Conservation (phyloP, 371 early-diverging fungal species). For the Batrachochytrium dendrobatidis region DNA sequence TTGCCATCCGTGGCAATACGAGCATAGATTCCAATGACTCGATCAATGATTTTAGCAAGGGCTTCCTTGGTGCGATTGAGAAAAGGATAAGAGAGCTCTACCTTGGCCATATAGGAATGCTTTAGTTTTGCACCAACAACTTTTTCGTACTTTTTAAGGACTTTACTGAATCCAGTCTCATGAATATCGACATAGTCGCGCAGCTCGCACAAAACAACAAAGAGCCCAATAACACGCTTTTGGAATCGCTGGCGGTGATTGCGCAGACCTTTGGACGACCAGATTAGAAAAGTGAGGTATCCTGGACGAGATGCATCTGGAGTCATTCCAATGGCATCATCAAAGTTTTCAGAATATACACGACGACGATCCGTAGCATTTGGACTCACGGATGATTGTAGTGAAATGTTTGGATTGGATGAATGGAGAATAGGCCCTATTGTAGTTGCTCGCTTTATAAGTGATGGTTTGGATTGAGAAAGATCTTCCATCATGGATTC, state of each 20-base stretch:
- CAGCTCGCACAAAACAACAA: constrained; percentile 59
- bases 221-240: constrained; percentile 19
- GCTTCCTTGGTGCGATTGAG: constrained; percentile 41
- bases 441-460: too few species aligned
- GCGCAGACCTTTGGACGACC: constrained; percentile 18
- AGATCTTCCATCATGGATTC: too few species aligned
- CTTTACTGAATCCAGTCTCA: constrained; percentile 87
- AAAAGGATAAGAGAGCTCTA: constrained; percentile 54
- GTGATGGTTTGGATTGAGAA: too few species aligned
- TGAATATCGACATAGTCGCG: constrained; percentile 89
- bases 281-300: constrained; percentile 6
- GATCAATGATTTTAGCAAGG: constrained; percentile 45
- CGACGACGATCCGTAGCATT: too few species aligned
- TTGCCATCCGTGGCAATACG: constrained; percentile 48
- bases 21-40: constrained; percentile 58
- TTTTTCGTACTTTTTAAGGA: constrained; percentile 95
- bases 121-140: constrained; percentile 37
- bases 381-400: constrained; percentile 1
- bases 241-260: constrained; percentile 15
- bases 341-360: too few species aligned
- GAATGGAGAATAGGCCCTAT: too few species aligned
- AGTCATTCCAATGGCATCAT: too few species aligned
- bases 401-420: neutral
- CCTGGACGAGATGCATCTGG: neutral
- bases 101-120: constrained; percentile 49